Evolutionary conservation across 148 eudicot genomes (phyloP).

Genomic region (Diospyros kaki): DNA sequence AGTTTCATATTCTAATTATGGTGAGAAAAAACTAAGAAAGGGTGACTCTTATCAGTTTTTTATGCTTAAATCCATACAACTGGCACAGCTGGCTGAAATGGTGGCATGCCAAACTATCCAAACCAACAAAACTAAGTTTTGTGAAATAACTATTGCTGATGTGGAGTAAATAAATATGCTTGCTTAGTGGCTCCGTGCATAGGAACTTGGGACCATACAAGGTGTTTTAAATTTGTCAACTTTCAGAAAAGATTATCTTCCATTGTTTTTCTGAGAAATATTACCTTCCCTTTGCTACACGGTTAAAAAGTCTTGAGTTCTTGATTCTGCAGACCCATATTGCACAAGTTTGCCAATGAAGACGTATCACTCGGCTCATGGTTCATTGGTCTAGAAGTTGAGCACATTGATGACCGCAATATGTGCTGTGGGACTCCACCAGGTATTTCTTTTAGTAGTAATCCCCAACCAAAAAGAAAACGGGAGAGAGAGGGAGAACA

Average conservation of each 20-base stretch:
- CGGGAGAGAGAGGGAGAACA: too few relatives aligned
- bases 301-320: neutral
- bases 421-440: constrained; percentile 99
- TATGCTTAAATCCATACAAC: neutral
- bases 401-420: constrained; percentile 83
- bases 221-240: too few relatives aligned
- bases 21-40: too few relatives aligned
- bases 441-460: constrained; percentile 36
- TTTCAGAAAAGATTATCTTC: too few relatives aligned
- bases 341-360: constrained; percentile 93
- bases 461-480: neutral
- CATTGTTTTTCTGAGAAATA: too few relatives aligned
- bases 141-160: neutral
- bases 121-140: neutral
- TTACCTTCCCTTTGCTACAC: neutral
- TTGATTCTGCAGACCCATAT: constrained; percentile 52
- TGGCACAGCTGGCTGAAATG: neutral
- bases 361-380: constrained; percentile 93
- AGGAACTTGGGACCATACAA: neutral
- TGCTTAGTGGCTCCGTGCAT: neutral
- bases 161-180: neutral
- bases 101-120: neutral
- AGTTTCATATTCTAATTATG: neutral
- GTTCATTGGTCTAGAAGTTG: constrained; percentile 94
- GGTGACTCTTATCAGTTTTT: neutral